Base-by-base conservation (phyloP, 1,284 basidiomycete genomes). In the Malassezia sp. region DNA sequence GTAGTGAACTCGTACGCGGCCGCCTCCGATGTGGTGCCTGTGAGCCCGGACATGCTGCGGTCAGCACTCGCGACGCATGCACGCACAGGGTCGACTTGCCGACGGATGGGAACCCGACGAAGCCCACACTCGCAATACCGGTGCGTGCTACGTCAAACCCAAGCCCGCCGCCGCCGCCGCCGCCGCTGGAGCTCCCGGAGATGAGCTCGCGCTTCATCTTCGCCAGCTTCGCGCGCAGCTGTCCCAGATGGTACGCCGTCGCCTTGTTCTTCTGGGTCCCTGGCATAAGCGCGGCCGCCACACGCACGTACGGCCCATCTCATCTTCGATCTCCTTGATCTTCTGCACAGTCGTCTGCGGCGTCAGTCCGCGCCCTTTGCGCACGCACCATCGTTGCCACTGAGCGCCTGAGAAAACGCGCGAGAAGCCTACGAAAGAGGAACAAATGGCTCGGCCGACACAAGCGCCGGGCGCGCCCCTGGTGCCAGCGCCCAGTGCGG, bases 21-120 rank as follows among this genome's bases (percentile, higher is more conserved):
- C n/a, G 83, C 83, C 73, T 95, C 89, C 30, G 90, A 96, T 62
- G 90, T 85, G 18, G 91, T 97, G 44, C 93, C 93, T 37, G 91
- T 97, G 50, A 99, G 76, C 69, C 91, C 95, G 34, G 89, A 90
- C 91, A 97, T 97, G n/a, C n/a, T n/a, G n/a, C n/a, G n/a, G n/a
- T n/a, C n/a, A n/a, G n/a, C n/a, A 27, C 91, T 93, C 35, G 88
- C 89, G 93, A 97, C 96, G n/a, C n/a, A n/a, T n/a, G n/a, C n/a
- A n/a, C n/a, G n/a, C n/a, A n/a, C 27, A 67, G 54, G 8, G 88
- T 93, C 20, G 88, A 95, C 81, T 97, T 75, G 17, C 73, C 73
- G 9, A 74, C 73, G 5, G 71, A 72, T 0, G 73, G 73, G 49
- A 74, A 73, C 4, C 67, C 61, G 18, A 61, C 59, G 38, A 67